Conservation (phyloP, 352 stramenopile species). For the Salisapilia sapeloensis region DNA sequence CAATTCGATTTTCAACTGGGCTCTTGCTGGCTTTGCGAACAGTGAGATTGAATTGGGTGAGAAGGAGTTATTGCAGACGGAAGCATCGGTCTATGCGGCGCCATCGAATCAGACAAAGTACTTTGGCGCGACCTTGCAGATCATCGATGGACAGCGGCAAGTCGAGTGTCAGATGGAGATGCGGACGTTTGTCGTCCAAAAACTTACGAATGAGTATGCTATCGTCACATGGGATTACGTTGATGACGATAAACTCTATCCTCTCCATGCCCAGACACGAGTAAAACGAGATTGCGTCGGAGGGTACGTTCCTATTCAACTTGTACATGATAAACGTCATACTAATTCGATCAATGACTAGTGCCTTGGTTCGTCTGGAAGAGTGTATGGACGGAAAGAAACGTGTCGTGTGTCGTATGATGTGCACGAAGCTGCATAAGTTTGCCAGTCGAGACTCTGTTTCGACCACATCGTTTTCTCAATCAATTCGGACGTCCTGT, state of each 20-base stretch:
- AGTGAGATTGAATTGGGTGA: conserved; percentile 9
- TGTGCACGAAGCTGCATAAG: conserved; percentile 17
- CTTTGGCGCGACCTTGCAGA: conserved; percentile 9
- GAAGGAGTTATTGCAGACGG: conserved; percentile 11
- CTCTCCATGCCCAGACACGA: conserved; percentile 6
- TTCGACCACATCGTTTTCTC: too few species aligned
- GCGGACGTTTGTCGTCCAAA: conserved; percentile 11
- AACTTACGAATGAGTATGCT: conserved; percentile 8
- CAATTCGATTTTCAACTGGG: conserved; percentile 14
- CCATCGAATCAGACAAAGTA: conserved; percentile 12
- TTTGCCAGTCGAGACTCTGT: too few species aligned
- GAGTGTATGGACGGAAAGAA: conserved; percentile 14
- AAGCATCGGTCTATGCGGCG: conserved; percentile 10
- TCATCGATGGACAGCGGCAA: too few species aligned
- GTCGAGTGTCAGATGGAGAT: conserved; percentile 8
- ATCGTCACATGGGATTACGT: conserved; percentile 25
- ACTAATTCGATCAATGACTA: too few species aligned
- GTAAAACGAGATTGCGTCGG: conserved; percentile 14
- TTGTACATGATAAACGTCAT: too few species aligned
- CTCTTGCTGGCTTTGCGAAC: conserved; percentile 8
- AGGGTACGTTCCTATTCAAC: too few species aligned
- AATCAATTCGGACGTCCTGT: too few species aligned
- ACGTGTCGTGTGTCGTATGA: conserved; percentile 13
- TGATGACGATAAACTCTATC: conserved; percentile 17
- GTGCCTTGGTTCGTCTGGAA: conserved; percentile 12